Evolutionary conservation across 2,329 filamentous ascomycete species (phyloP), one percentile per base, ranked within the genome.

Genomic region (Colletotrichum tofieldiae): DNA sequence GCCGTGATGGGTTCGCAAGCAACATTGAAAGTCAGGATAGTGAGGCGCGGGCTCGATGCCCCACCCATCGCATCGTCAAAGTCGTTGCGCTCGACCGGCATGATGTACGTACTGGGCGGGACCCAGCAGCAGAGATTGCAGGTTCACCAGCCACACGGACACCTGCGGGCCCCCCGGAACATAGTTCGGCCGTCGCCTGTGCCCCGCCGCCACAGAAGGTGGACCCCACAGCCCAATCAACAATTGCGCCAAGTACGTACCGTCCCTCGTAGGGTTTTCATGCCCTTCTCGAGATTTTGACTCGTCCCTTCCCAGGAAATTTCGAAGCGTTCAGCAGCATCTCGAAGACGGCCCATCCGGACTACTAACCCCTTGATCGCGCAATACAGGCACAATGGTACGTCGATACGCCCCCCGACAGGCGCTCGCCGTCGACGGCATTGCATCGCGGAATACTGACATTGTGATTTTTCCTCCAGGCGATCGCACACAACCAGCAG

Each of bases 401-500:
- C 80, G 84, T 73, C 58, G 52, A 54, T 16, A 58, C 39, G 32
- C 65, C 37, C 47, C 61, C 37, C 26, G 54, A 58, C 39, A 18
- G 47, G 61, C 51, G 20, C 41, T 62, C 67, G 67, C 65, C 59
- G 60, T 41, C 2, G 20, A 58, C 16, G 60, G 61, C 68, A 43
- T 61, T 9, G 52, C 45, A 39, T 41, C 39, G 39, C 47, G 29
- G 26, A 43, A 59, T 75, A 63, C 51, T 65, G 67, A 74, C 67
- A 59, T 59, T 49, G 66, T 64, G 68, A 70, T 67, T 54, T 69
- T 63, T 65, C 32, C 11, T 23, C 69, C 56, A 76, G 72, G 94
- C 96, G 91, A 98, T 98, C 94, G 97, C 97, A 93, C 95, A 98
- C 93, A 98, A 98, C 90, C 95, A 98, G 91, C 93, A 96, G 90